Percentiles rank a stretch among this genome's conserved stretches.
phyloP scores from a whole-genome alignment of 2,329 filamentous ascomycete species.

The Graphilbum fragrans region DNA sequence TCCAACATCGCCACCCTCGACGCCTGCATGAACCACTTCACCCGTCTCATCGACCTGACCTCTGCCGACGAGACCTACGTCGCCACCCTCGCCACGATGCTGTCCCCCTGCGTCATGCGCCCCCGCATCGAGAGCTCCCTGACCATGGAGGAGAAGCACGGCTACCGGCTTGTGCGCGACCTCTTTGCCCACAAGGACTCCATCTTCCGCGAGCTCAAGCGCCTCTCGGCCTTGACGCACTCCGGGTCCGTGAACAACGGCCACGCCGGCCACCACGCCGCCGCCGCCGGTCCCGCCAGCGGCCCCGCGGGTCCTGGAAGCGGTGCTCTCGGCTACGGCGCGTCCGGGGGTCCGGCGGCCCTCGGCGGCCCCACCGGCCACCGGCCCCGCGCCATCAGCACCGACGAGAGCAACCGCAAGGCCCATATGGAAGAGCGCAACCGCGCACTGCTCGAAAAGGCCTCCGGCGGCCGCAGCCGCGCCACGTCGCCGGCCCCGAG shows the following conservation, averaged over 20 bases:
- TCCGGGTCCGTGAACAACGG: slow-evolving; percentile 36
- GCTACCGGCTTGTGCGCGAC: slow-evolving; percentile 80
- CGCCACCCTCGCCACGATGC: slow-evolving; percentile 54
- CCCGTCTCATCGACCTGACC: slow-evolving; percentile 87
- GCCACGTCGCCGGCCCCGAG: slow-evolving; percentile 61
- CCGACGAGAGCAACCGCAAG: slow-evolving; percentile 89
- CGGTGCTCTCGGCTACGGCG: not conserved
- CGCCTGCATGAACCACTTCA: slow-evolving; percentile 96
- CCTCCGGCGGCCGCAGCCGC: slow-evolving; percentile 52
- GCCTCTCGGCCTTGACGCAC: slow-evolving; percentile 61
- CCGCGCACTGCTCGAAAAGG: slow-evolving; percentile 62
- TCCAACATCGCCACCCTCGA: slow-evolving; percentile 99
- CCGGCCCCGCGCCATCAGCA: slow-evolving; percentile 78
- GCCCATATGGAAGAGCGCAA: slow-evolving; percentile 90
- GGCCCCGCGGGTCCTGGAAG: slow-evolving; percentile 14
- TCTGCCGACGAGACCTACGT: slow-evolving; percentile 88
- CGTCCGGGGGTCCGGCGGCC: not conserved
- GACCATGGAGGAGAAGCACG: slow-evolving; percentile 91
- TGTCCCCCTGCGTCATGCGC: slow-evolving; percentile 79
- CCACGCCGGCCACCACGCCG: slow-evolving; percentile 19
- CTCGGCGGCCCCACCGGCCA: slow-evolving; percentile 17
- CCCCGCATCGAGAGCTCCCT: slow-evolving; percentile 79
- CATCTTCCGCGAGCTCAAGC: slow-evolving; percentile 93
- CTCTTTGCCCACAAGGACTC: slow-evolving; percentile 87
- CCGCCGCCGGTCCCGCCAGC: not conserved